Evolutionary conservation across 208 protist species (phyloP), one percentile per base, ranked within the genome.

Genomic region (Leishmania martiniquensis): DNA sequence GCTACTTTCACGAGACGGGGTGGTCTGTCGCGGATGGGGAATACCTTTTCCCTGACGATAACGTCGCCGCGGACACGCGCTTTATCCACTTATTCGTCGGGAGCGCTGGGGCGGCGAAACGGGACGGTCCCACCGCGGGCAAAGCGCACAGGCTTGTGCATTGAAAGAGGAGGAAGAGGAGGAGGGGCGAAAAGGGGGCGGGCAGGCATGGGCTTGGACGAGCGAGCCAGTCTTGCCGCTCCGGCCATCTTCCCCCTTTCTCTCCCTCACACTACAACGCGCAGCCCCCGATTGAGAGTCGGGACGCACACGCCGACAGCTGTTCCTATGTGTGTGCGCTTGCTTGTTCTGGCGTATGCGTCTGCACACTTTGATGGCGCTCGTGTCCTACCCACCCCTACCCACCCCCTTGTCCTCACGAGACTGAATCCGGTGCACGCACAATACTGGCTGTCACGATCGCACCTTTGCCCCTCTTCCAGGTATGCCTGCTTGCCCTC

Each of bases 1-100:
- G 72, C 45, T 83, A 78, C 79, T 65, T 83, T 25, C 76, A 83
- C 29, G 79, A 83, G 59, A 75, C 39, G 60, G 69, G 79, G 25
- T 83, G 79, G 79, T 83, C 74, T 25, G 42, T 78, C 25, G 65
- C 72, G 25, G 74, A 63, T 15, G 79, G 79, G 29, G 42, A 52
- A 10, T 83, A 83, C 34, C 57, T 55, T 17, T 78, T 83, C 60
- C 72, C 65, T 34, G 79, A 74, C 4, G 74, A 75, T 49, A 71
- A 55, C 3, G 75, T 72, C 45, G 67, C n/a, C 22, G 49, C 45
- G 5, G 17, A 72, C 66, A 70, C 10, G 45, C 79, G 76, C 54
- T 54, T 71, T 12, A 76, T 83, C 7, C 79, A 51, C 57, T n/a
- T 78, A 59, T 72, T 68, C 52, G 79, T 83, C 4, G 79, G 79